These are phyloP conservation scores for Priceomyces castillae DNA, from an alignment of 805 yeast species.

Conservation along the genomic window DNA sequence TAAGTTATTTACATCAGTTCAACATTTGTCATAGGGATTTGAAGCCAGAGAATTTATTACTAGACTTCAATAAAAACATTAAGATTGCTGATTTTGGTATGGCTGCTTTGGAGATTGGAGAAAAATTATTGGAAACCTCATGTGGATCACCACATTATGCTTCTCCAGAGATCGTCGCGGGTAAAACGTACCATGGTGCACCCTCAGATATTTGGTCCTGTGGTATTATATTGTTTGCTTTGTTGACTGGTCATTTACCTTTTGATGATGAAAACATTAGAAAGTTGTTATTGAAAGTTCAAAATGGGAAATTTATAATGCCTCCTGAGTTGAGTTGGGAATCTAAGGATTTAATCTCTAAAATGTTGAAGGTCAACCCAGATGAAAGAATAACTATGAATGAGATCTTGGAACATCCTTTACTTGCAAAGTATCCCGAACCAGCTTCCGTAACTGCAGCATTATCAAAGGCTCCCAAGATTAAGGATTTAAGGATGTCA, in stretches of 20 bases:
- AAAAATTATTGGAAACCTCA: constrained; percentile 69
- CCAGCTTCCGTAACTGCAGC: constrained; percentile 16
- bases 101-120: constrained; percentile 80
- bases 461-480: constrained; percentile 26
- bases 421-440: constrained; percentile 64
- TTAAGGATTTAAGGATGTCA: constrained; percentile 22
- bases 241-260: constrained; percentile 77
- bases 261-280: constrained; percentile 82
- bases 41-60: constrained; percentile 74
- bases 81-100: constrained; percentile 86
- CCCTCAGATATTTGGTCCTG: constrained; percentile 89
- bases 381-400: constrained; percentile 65
- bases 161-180: constrained; percentile 82
- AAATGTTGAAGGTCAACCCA: constrained; percentile 72
- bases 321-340: constrained; percentile 61
- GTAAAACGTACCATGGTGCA: constrained; percentile 75
- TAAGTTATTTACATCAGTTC: constrained; percentile 75
- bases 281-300: constrained; percentile 67
- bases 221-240: constrained; percentile 77
- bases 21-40: constrained; percentile 81
- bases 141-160: constrained; percentile 91
- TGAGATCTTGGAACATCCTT: constrained; percentile 58
- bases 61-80: constrained; percentile 65
- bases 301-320: constrained; percentile 71
- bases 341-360: constrained; percentile 63